Conservation (phyloP, 768 basidiomycete genomes). For the Suillus lakei region DNA sequence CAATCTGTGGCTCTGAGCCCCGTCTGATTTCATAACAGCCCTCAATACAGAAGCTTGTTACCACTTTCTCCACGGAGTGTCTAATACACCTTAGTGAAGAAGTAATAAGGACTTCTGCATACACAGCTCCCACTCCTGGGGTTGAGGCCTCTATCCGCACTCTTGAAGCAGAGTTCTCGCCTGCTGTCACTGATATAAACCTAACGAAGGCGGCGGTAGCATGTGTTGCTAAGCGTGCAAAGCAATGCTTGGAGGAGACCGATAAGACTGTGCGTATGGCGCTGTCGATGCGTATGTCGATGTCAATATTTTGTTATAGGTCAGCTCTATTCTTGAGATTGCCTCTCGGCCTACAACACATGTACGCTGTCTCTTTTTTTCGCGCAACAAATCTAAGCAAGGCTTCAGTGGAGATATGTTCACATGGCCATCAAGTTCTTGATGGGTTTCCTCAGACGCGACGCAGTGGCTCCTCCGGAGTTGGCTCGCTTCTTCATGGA, state of each 20-base stretch:
- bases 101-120: conserved; percentile 64
- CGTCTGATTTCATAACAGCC: conserved; percentile 45
- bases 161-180: conserved; percentile 56
- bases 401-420: conserved; percentile 76
- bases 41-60: conserved; percentile 76
- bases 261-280: conserved; percentile 48
- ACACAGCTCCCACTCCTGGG: conserved; percentile 51
- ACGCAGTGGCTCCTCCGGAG: conserved; percentile 54
- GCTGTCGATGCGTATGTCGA: conserved; percentile 2
- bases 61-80: conserved; percentile 63
- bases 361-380: conserved; percentile 47
- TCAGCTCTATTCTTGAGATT: conserved; percentile 62
- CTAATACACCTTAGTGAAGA: conserved; percentile 66
- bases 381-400: conserved; percentile 13
- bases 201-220: conserved; percentile 49
- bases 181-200: conserved; percentile 43
- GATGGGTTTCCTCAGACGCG: conserved; percentile 64
- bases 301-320: conserved; percentile 40
- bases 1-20: not conserved
- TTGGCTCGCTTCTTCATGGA: conserved; percentile 67
- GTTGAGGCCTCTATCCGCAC: conserved; percentile 52
- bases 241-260: conserved; percentile 52
- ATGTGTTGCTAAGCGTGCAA: conserved; percentile 47
- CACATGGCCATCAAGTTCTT: conserved; percentile 73
- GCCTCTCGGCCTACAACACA: conserved; percentile 70